phyloP scores from a whole-genome alignment of 2,329 filamentous ascomycete species.

The Graphilbum sp. region DNA sequence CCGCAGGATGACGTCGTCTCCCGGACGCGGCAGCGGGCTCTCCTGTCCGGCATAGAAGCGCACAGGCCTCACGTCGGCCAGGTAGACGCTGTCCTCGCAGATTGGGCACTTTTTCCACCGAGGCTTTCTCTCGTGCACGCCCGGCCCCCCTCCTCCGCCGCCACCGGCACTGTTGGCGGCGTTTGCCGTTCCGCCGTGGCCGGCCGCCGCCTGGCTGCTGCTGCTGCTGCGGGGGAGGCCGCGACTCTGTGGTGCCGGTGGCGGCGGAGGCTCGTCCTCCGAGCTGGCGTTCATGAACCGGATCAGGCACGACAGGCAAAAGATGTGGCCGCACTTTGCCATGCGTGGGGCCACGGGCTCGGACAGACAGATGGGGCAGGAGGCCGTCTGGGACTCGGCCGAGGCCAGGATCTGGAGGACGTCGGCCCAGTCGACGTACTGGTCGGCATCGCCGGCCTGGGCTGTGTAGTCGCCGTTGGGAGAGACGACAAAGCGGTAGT shows the following conservation, averaged over 20 bases:
- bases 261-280: slow-evolving; percentile 40
- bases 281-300: slow-evolving; percentile 84
- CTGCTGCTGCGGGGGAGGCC: neutral
- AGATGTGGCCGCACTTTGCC: slow-evolving; percentile 95
- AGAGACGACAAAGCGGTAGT: slow-evolving; percentile 91
- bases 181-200: too few relatives aligned
- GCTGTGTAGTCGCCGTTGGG: slow-evolving; percentile 63
- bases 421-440: slow-evolving; percentile 78
- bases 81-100: slow-evolving; percentile 83
- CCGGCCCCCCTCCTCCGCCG: neutral
- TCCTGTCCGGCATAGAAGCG: slow-evolving; percentile 87
- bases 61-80: slow-evolving; percentile 78
- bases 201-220: too few relatives aligned
- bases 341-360: slow-evolving; percentile 88
- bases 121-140: slow-evolving; percentile 16
- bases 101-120: slow-evolving; percentile 94
- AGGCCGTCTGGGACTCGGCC: slow-evolving; percentile 69
- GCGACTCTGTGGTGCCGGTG: neutral
- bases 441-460: slow-evolving; percentile 73
- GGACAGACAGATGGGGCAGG: slow-evolving; percentile 88
- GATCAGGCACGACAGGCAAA: slow-evolving; percentile 83
- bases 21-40: slow-evolving; percentile 60
- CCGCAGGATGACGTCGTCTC: slow-evolving; percentile 77
- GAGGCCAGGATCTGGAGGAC: slow-evolving; percentile 88
- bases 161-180: neutral